Evolutionary conservation across 345 rosid species (phyloP).

Genomic region (Camelina sativa): DNA sequence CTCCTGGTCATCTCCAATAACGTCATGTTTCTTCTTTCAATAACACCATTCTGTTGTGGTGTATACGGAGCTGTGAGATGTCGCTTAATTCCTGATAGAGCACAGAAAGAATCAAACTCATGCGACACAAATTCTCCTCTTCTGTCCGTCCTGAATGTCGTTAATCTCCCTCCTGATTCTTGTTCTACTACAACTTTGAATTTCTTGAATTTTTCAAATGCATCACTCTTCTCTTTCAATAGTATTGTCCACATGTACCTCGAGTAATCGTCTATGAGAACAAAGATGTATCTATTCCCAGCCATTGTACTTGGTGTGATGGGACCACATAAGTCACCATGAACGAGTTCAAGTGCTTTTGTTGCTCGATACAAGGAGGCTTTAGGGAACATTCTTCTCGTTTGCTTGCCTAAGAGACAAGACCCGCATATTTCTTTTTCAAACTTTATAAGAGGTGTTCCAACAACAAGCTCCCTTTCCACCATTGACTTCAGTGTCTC

Average conservation of each 20-base stretch:
- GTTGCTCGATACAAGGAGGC: no score
- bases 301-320: no score
- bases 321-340: no score
- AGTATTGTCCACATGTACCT: not conserved
- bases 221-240: not conserved
- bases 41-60: not conserved
- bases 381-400: no score
- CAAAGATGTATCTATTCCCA: no score
- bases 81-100: rapidly evolving
- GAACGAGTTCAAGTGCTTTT: no score
- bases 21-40: not conserved
- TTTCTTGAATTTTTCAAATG: not conserved
- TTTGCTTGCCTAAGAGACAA: no score
- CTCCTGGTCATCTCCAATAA: not conserved
- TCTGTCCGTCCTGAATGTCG: not conserved
- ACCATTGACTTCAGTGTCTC: no score
- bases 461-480: no score
- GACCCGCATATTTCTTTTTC: no score
- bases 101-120: not conserved
- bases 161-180: not conserved
- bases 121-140: not conserved
- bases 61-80: not conserved
- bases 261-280: not conserved
- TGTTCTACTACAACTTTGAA: not conserved
- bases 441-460: no score